phyloP scores from a whole-genome alignment of 768 basidiomycete genomes.

The Tricholoma hemisulphureum region DNA sequence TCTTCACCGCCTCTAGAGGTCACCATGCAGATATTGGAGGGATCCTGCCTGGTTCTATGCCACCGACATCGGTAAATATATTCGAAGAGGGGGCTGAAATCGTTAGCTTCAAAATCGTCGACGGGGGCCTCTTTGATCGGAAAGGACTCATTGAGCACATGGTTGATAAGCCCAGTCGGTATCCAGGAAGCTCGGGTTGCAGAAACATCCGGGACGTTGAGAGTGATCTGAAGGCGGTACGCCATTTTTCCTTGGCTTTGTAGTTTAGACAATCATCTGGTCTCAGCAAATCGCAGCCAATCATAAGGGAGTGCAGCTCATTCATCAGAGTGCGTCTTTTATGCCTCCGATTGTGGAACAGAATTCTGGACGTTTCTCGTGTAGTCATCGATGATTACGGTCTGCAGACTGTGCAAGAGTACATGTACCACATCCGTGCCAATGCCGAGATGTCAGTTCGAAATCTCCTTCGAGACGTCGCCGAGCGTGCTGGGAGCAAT shows the following conservation, averaged over 20 bases:
- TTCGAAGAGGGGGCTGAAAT: conserved; percentile 95
- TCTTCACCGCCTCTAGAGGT: conserved; percentile 90
- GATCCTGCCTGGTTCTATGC: conserved; percentile 93
- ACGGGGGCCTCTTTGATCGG: conserved; percentile 75
- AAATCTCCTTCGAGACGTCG: conserved; percentile 74
- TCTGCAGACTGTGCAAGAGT: conserved; percentile 83
- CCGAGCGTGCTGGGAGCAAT: conserved; percentile 62
- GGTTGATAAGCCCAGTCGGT: conserved; percentile 75
- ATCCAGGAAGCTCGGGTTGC: conserved; percentile 86
- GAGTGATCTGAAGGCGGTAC: conserved; percentile 85
- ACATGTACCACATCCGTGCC: conserved; percentile 86
- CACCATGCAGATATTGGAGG: conserved; percentile 96
- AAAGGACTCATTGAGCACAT: conserved; percentile 75
- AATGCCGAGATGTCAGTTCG: conserved; percentile 91
- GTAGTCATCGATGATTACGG: conserved; percentile 85
- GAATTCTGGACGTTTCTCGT: conserved; percentile 6
- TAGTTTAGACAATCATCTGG: conserved; percentile 6
- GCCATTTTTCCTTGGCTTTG: conserved; percentile 20
- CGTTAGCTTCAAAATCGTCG: conserved; percentile 88
- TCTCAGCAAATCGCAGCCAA: conserved; percentile 90
- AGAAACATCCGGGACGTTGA: conserved; percentile 87
- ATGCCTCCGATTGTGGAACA: background rate
- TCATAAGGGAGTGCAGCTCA: conserved; percentile 84
- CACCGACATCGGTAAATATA: conserved; percentile 85
- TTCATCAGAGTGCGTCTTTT: conserved; percentile 63